Evolutionary conservation across 73 alveolate species (phyloP).

Genomic region (Urostyla sp.): DNA sequence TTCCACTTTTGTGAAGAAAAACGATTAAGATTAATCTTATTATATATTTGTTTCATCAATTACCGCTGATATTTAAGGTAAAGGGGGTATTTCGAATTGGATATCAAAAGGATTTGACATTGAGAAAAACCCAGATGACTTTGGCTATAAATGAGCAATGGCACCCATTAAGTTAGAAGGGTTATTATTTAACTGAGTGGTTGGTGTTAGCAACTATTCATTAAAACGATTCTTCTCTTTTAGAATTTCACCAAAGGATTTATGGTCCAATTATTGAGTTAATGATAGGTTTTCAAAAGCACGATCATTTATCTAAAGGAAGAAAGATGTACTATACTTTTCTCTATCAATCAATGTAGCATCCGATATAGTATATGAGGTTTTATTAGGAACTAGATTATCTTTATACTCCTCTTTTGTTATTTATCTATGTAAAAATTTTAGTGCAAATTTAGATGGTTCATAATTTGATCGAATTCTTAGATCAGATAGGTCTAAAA

Average conservation of each 20-base stretch:
- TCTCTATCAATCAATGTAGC: conserved; percentile 1
- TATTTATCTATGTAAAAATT: neutral
- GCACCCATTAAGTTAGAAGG: neutral
- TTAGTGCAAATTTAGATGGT: neutral
- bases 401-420: neutral
- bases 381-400: neutral
- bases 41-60: neutral
- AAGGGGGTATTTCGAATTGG: conserved; percentile 22
- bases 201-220: neutral
- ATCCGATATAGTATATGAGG: neutral
- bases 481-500: neutral
- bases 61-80: neutral
- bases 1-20: conserved; percentile 3
- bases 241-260: neutral
- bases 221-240: neutral
- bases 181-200: no score
- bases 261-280: neutral
- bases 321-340: neutral
- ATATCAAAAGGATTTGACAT: conserved; percentile 34
- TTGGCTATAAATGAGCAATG: neutral
- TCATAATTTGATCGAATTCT: neutral
- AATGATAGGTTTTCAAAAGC: conserved; percentile 11
- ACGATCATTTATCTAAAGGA: neutral
- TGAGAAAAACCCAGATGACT: neutral
- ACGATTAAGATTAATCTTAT: neutral